Evolutionary conservation across 2,329 filamentous ascomycete genomes (phyloP), one percentile per base, ranked within the genome.

Genomic region (Colletotrichum endophyticum): DNA sequence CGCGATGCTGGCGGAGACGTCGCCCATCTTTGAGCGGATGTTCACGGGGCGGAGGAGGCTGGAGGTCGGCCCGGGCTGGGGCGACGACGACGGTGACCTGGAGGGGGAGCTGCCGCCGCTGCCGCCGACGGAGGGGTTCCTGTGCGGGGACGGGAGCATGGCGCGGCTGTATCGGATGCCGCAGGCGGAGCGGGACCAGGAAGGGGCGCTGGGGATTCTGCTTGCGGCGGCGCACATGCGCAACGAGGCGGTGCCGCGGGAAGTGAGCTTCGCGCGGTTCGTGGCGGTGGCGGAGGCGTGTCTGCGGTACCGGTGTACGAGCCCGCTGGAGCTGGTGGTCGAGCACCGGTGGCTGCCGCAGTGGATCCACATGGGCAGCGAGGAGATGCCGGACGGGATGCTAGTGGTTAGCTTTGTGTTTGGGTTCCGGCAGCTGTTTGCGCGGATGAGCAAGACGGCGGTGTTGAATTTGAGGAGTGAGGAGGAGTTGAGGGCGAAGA

Each of bases 341-440:
- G 88, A 90, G 76, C 86, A 89, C 76, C 79, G 84, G 49, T 91
- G 89, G 89, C 78, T 91, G 22, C 88, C 88, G 2, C 85, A 88
- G 59, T 91, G 89, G 89, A 84, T 88, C 79, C 86, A 88, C 76
- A 84, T 84, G 71, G 86, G 86, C 3, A 85, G 84, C 2, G 87
- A 89, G n/a, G 85, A 87, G 57, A 88, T 88, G 84, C 85, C 88
- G 0, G 88, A 88, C 57, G 89, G 87, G 0, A 84, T 90, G 2
- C 79, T 91, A 66, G 82, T 90, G 19, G 89, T 91, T 63, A 88
- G 87, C 78, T 91, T 89, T 78, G 87, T 87, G 0, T 91, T 91
- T 80, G 89, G 89, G 5, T 79, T 87, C 19, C 83, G 87, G 12
- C 82, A 86, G 22, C 83, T 91, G 5, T 91, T 91, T 70, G 86